Base-by-base conservation (phyloP, 1,139 yeast genomes). In the Lodderomyces jiufengensis region DNA sequence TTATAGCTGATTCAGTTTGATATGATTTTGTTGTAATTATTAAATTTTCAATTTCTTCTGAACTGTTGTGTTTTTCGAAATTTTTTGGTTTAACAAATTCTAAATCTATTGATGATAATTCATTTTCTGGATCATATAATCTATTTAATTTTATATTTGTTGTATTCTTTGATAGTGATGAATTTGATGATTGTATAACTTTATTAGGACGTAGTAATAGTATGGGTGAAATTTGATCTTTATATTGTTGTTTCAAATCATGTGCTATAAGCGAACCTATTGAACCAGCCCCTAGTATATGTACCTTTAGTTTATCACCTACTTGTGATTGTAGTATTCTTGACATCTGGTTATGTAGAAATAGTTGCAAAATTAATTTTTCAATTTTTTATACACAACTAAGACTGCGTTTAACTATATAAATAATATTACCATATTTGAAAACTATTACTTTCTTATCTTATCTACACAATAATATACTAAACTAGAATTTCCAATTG, bases 1-100 rank as follows among this genome's bases (percentile, higher is more conserved):
- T 46, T 14, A 84, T 44, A 1, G 84, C 84, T 3, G 50, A 40
- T 11, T 58, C 59, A 0, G 78, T 69, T 27, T 73, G 80, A 45
- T 77, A 73, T 0, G 85, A 72, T 55, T 84, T 85, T 8, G 92
- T 82, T 22, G 80, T 59, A 11, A 83, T 63, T 2, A 84, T 61
- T 44, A 84, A 53, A 48, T 81, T 76, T 1, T 69, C 68, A 9
- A 83, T 75, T 9, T 10, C 5, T 9, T 28, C 31, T 5, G 8
- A 6, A 5, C n/a, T 12, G 14, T 7, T 14, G 4, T 5, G 16
- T 12, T 9, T 26, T 24, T 26, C 23, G 14, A 32, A 31, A 16
- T 11, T 7, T 5, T 12, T n/a, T 5, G 31, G 32, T 18, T 33
- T 33, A 3, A 21, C 26, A 5, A n/a, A 16, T 20, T 18, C 16